phyloP scores from a whole-genome alignment of 1,139 yeast species.

The Pichia norvegensis region DNA sequence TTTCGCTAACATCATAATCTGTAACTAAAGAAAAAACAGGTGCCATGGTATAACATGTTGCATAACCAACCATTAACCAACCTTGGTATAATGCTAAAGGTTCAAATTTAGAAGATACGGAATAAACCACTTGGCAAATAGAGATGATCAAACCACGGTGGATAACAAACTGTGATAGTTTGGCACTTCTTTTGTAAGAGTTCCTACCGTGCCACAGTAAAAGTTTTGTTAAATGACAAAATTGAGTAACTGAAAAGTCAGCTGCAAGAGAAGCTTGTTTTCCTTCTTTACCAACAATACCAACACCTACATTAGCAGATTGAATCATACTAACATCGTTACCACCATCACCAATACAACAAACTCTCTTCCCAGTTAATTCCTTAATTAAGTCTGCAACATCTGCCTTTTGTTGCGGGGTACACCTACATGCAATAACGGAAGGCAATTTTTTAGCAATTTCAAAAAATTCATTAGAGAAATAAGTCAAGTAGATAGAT shows the following conservation, averaged over 20 bases:
- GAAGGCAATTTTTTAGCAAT: conserved; percentile 76
- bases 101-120: conserved; percentile 78
- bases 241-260: conserved; percentile 89
- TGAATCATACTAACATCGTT: conserved; percentile 99
- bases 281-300: conserved; percentile 98
- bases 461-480: conserved; percentile 63
- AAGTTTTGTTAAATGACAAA: conserved; percentile 79
- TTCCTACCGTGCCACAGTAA: conserved; percentile 97
- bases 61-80: conserved; percentile 97
- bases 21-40: conserved; percentile 92
- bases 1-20: conserved; percentile 88
- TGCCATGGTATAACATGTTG: conserved; percentile 95
- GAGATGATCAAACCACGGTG: conserved; percentile 93
- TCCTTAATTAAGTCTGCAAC: conserved; percentile 74
- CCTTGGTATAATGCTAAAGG: conserved; percentile 94
- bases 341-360: conserved; percentile 99
- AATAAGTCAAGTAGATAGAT: conserved; percentile 55
- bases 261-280: conserved; percentile 96
- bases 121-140: conserved; percentile 93
- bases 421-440: conserved; percentile 95
- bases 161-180: conserved; percentile 88
- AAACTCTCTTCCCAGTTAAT: conserved; percentile 79
- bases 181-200: conserved; percentile 91
- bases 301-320: conserved; percentile 97
- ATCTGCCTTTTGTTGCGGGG: conserved; percentile 98